Evolutionary conservation across 2,329 filamentous ascomycete genomes (phyloP).

Genomic region (Ceratocystis harringtonii): DNA sequence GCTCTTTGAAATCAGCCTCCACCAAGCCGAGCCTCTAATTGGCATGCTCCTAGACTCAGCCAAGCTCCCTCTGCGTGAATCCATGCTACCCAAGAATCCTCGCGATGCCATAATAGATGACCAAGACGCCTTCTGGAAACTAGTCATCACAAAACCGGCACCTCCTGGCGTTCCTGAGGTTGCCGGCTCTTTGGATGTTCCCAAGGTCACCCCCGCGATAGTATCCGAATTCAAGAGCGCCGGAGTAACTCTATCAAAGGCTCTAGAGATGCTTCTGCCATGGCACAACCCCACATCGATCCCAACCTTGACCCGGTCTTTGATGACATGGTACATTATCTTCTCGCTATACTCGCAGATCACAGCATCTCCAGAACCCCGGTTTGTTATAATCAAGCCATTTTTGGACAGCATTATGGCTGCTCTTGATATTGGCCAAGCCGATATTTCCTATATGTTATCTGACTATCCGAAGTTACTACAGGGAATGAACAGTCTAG

Average conservation of each 20-base stretch:
- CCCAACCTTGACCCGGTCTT: neutral
- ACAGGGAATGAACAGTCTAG: neutral
- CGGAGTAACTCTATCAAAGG: constrained; percentile 5
- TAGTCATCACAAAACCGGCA: constrained; percentile 8
- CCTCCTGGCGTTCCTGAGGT: constrained; percentile 3
- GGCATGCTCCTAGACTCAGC: neutral
- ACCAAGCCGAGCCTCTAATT: constrained; percentile 3
- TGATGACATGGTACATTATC: constrained; percentile 16
- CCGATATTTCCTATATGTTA: constrained; percentile 4
- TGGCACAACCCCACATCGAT: constrained; percentile 4
- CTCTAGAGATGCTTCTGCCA: constrained; percentile 8
- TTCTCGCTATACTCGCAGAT: constrained; percentile 6
- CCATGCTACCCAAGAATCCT: neutral
- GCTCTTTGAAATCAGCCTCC: constrained; percentile 13
- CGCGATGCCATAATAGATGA: constrained; percentile 8
- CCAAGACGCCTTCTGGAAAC: constrained; percentile 15
- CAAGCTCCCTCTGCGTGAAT: neutral
- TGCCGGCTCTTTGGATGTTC: constrained; percentile 1
- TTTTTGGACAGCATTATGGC: constrained; percentile 15
- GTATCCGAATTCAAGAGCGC: neutral
- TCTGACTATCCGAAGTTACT: neutral
- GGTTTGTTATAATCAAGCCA: constrained; percentile 9
- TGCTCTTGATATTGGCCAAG: neutral
- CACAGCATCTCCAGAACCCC: neutral
- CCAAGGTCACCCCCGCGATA: neutral